phyloP scores from a whole-genome alignment of 768 basidiomycete species.

The Rhodotorula diobovata region DNA sequence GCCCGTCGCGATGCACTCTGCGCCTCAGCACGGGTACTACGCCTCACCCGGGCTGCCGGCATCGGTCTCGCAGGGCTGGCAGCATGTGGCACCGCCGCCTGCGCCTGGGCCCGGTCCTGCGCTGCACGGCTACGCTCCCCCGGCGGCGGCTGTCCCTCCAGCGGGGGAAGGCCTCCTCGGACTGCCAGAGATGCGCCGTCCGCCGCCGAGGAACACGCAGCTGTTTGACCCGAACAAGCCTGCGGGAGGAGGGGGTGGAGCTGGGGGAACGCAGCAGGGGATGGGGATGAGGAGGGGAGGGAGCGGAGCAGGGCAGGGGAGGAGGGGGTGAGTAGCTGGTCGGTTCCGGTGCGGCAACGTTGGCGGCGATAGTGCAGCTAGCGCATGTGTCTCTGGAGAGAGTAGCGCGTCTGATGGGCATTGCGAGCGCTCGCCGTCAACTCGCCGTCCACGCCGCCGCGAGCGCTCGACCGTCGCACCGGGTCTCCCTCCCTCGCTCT shows the following conservation, averaged over 20 bases:
- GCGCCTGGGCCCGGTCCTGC: too few relatives aligned
- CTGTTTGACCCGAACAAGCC: constrained; percentile 36
- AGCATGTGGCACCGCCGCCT: too few relatives aligned
- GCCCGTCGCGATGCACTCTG: background rate
- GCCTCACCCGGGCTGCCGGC: background rate
- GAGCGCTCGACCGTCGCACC: too few relatives aligned
- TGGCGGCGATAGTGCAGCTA: too few relatives aligned
- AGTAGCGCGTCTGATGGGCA: too few relatives aligned
- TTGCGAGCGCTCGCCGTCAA: too few relatives aligned
- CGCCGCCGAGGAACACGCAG: constrained; percentile 29
- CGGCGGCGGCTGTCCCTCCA: background rate
- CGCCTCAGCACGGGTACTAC: background rate
- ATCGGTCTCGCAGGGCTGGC: too few relatives aligned
- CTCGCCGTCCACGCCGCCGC: too few relatives aligned
- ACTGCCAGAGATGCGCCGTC: constrained; percentile 27
- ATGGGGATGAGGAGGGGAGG: background rate
- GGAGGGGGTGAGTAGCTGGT: background rate
- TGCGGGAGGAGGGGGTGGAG: background rate
- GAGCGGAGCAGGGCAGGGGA: constrained; percentile 8
- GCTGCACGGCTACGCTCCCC: too few relatives aligned
- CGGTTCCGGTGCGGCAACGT: too few relatives aligned
- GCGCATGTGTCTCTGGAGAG: too few relatives aligned
- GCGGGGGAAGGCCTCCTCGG: constrained; percentile 2
- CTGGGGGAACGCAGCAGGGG: background rate
- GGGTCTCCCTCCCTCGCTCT: background rate